Evolutionary conservation across 2,329 filamentous ascomycete genomes (phyloP).

Genomic region (Coniosporium tulheliwenetii): DNA sequence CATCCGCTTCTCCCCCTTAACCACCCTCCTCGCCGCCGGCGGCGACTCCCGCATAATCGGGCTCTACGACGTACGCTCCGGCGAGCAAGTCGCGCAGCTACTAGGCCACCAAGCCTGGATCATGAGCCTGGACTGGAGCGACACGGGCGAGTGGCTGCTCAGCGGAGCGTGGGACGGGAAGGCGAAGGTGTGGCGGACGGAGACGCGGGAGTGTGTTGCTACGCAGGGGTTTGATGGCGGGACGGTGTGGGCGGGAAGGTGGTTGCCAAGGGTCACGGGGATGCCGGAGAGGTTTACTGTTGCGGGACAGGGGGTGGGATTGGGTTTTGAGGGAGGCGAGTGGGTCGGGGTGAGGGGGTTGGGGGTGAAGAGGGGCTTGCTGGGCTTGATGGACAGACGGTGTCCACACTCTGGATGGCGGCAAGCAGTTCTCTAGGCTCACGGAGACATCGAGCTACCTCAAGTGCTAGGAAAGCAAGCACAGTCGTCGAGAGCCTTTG

Average conservation of each 20-base stretch:
- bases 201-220: slow-evolving; percentile 69
- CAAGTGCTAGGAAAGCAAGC: too few relatives aligned
- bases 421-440: too few relatives aligned
- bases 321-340: slow-evolving; percentile 77
- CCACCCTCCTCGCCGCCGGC: slow-evolving; percentile 71
- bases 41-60: slow-evolving; percentile 82
- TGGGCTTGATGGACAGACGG: too few relatives aligned
- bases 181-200: slow-evolving; percentile 89
- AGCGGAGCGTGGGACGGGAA: slow-evolving; percentile 86
- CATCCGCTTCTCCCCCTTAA: slow-evolving; percentile 75
- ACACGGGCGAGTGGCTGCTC: slow-evolving; percentile 79
- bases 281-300: slow-evolving; percentile 61
- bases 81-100: slow-evolving; percentile 81
- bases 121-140: slow-evolving; percentile 80
- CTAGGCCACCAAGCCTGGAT: slow-evolving; percentile 75
- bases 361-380: too few relatives aligned
- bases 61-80: slow-evolving; percentile 81
- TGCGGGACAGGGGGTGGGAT: slow-evolving; percentile 59
- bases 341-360: slow-evolving; percentile 21
- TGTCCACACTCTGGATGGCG: too few relatives aligned
- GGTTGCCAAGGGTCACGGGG: slow-evolving; percentile 52
- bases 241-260: slow-evolving; percentile 68
- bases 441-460: too few relatives aligned
- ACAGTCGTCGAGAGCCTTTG: too few relatives aligned
- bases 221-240: slow-evolving; percentile 87